Conservation (phyloP, 139 green algal genomes). For the Picochlorum sp. region DNA sequence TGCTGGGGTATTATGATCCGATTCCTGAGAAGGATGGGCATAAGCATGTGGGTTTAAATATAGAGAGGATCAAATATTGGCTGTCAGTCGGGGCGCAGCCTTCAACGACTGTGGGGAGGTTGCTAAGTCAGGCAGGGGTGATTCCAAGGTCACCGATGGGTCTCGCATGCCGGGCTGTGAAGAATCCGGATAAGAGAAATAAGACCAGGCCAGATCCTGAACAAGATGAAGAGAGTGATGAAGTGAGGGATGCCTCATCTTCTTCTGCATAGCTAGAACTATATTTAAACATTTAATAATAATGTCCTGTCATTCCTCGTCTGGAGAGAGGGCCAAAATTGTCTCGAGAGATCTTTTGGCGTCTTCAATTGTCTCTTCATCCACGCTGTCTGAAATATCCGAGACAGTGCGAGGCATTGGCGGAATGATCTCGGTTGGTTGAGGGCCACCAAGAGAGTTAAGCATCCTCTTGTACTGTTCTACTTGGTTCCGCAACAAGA, state of each 20-base stretch:
- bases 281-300: neutral
- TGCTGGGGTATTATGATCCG: constrained; percentile 75
- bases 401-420: neutral
- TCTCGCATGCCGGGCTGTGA: constrained; percentile 20
- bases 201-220: neutral
- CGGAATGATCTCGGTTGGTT: constrained; percentile 25
- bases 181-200: constrained; percentile 37
- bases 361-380: constrained; percentile 3
- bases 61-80: constrained; percentile 80
- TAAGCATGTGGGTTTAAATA: constrained; percentile 73
- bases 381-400: neutral
- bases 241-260: no score
- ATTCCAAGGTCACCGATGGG: constrained; percentile 44
- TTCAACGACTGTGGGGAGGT: constrained; percentile 51
- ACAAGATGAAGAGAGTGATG: no score
- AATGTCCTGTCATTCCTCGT: neutral
- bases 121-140: constrained; percentile 63
- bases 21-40: constrained; percentile 73
- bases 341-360: constrained; percentile 11
- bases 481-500: constrained; percentile 45
- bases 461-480: neutral
- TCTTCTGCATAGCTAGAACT: neutral
- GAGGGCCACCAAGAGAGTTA: constrained; percentile 28
- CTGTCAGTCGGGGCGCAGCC: constrained; percentile 73
- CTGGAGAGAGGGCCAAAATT: constrained; percentile 8